Percentiles rank a stretch among this genome's conserved stretches.
Evolutionary conservation across 352 stramenopile genomes (phyloP).

Genomic region (Phytophthora litchii): DNA sequence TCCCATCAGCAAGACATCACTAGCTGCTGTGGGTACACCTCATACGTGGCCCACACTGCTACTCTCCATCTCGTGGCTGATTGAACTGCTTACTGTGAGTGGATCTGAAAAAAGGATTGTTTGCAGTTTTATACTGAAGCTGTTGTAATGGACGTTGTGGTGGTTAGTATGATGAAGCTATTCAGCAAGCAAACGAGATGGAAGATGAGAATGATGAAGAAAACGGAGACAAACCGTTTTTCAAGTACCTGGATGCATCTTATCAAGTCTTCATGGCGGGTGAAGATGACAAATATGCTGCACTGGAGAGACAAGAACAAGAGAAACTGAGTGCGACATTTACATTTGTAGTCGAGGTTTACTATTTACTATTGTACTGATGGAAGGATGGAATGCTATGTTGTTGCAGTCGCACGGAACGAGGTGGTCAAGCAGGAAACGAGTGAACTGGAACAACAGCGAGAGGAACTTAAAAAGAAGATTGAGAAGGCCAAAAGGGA

Average conservation of each 20-base stretch:
- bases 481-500: constrained; percentile 74
- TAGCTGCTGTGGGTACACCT: constrained; percentile 93
- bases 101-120: neutral
- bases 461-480: constrained; percentile 63
- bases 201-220: constrained; percentile 73
- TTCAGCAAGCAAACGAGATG: constrained; percentile 56
- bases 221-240: constrained; percentile 92
- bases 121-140: constrained; percentile 14
- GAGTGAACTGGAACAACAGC: constrained; percentile 52
- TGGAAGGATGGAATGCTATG: constrained; percentile 1
- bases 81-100: constrained; percentile 92
- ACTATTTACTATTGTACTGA: constrained; percentile 11
- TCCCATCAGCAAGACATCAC: constrained; percentile 95
- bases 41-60: constrained; percentile 97
- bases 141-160: constrained; percentile 1
- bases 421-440: constrained; percentile 59
- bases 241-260: constrained; percentile 92
- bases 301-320: constrained; percentile 84
- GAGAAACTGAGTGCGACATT: constrained; percentile 50
- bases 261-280: constrained; percentile 95
- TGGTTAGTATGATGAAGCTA: constrained; percentile 85
- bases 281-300: constrained; percentile 91
- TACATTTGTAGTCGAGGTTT: neutral
- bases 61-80: constrained; percentile 96
- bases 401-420: constrained; percentile 52